These are phyloP conservation scores for Pseudisothecium myosuroides DNA, from an alignment of 225 moss, liverwort and hornwort species.

Conservation along the genomic window DNA sequence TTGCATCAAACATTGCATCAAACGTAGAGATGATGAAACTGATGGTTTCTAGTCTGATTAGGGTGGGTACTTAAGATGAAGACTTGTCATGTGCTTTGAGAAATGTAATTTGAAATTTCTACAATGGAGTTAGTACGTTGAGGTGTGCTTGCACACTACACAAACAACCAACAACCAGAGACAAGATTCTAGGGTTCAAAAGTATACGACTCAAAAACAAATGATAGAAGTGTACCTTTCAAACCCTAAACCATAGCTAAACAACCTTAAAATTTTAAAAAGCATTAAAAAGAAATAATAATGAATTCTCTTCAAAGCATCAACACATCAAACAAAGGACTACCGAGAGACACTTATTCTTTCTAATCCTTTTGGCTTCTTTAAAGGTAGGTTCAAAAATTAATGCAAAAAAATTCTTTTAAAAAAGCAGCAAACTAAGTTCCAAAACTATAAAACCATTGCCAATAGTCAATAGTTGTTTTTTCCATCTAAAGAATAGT, in stretches of 20 bases:
- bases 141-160: not conserved
- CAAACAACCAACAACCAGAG: not conserved
- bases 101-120: not conserved
- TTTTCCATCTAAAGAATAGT: not conserved
- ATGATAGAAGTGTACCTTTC: not conserved
- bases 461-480: not conserved
- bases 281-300: not conserved
- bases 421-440: not conserved
- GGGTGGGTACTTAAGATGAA: not conserved
- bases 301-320: not conserved
- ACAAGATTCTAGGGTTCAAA: not conserved
- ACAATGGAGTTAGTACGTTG: no score
- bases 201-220: fast-evolving
- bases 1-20: not conserved
- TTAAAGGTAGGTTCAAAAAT: no score
- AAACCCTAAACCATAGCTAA: no score
- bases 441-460: not conserved
- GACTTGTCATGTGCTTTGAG: not conserved
- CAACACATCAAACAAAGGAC: not conserved
- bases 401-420: not conserved
- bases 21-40: not conserved
- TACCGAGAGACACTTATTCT: not conserved
- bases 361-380: not conserved
- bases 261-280: not conserved
- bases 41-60: not conserved